These are phyloP conservation scores for Lindgomyces ingoldianus DNA, from an alignment of 495 filamentous ascomycete genomes.

Conservation along the genomic window DNA sequence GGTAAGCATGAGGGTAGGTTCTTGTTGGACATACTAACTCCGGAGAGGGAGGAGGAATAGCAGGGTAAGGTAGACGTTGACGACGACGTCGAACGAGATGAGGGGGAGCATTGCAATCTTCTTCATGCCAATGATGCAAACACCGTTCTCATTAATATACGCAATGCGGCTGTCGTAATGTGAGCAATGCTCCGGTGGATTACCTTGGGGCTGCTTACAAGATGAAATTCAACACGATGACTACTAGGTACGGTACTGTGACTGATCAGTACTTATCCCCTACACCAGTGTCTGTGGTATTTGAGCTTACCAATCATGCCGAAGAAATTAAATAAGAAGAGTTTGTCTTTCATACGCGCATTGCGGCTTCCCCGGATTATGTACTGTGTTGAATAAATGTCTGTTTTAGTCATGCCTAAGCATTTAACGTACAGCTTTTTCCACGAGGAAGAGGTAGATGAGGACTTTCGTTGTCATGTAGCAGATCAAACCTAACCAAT, in stretches of 20 bases:
- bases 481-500: conserved; percentile 39
- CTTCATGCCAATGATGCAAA: conserved; percentile 57
- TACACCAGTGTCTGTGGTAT: not conserved
- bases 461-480: conserved; percentile 59
- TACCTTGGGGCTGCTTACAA: conserved; percentile 45
- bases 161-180: conserved; percentile 48
- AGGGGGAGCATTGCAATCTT: conserved; percentile 53
- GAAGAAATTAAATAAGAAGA: conserved; percentile 56
- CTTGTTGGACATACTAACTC: conserved; percentile 39
- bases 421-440: conserved; percentile 51
- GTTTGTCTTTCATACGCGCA: conserved; percentile 50
- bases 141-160: conserved; percentile 47
- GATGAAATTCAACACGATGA: conserved; percentile 53
- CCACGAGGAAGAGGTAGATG: conserved; percentile 56
- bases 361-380: conserved; percentile 50
- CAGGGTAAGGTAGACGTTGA: conserved; percentile 57
- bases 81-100: conserved; percentile 52
- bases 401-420: not conserved
- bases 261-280: not conserved
- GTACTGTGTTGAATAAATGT: conserved; percentile 42
- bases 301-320: conserved; percentile 51
- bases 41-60: conserved; percentile 53
- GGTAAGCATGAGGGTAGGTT: not conserved
- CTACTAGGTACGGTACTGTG: conserved; percentile 50
- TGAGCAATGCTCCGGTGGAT: not conserved